Evolutionary conservation across 495 filamentous ascomycete species (phyloP), one percentile per base, ranked within the genome.

Genomic region (Parmelia sp.): DNA sequence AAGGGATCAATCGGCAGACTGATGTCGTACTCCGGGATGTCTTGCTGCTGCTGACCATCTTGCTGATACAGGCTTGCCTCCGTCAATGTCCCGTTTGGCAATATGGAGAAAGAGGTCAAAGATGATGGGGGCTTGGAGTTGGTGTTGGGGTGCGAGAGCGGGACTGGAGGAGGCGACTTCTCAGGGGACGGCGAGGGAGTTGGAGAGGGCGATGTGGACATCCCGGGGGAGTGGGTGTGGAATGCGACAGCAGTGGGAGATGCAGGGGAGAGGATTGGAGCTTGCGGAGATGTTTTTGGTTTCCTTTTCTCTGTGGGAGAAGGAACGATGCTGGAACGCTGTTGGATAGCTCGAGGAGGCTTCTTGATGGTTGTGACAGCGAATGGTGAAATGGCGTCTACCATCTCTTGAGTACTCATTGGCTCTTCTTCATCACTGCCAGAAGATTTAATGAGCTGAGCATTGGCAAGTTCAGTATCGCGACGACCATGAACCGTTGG

Each of bases 381-480:
- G 56, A 79, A 83, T 33, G 81, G 80, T 1, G 78, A 81, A 35
- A 74, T 75, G 14, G 77, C 74, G 65, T 82, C 78, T 33, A 83
- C 74, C 71, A 82, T 78, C 51, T 69, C 76, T 70, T 83, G 81
- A 7, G 80, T 83, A 65, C 76, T 81, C 64, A 80, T 74, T 33
- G 70, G 31, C 47, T 66, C 57, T 42, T 56, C 64, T 17, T 67
- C 25, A 33, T 63, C 53, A 15, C 65, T 66, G 10, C 68, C 70
- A n/a, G 61, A 63, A 8, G 61, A 49, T 14, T 59, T 64, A 12
- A 21, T 6, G 19, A 47, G 57, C 33, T 31, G 51, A 55, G 12
- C 62, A 37, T 56, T 55, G 25, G 31, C 25, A 33, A 21, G 21
- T 39, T 23, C 37, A 4, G 40, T 33, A 12, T 31, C 17, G 35